Base-by-base conservation (phyloP, 371 early-diverging fungal genomes). In the Racocetra persica region DNA sequence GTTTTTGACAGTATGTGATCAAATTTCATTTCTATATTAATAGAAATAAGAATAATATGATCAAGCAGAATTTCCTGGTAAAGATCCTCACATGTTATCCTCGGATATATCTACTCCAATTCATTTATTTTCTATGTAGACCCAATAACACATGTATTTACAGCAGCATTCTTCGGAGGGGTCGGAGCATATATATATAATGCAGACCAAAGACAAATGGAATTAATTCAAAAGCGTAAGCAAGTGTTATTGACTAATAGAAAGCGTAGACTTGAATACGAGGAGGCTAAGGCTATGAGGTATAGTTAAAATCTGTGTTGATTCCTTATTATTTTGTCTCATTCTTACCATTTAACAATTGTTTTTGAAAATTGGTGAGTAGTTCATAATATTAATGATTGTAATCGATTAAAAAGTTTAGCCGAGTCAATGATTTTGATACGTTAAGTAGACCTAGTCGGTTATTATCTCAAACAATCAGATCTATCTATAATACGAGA, bases 191-290 rank as follows among this genome's bases (percentile, higher is more conserved):
- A 78, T 72, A 63, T 82, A 22, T 65, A 86, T 72, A 74, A 79
- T 36, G 59, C 80, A 26, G 84, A 84, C 76, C 81, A 84, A 79
- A 83, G 86, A 79, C 85, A 84, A 81, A 71, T 72, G 67, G 84
- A 84, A 79, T 55, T 86, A 79, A 79, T 86, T 83, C 81, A 84
- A 83, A 83, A 84, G 55, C 86, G 86, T 82, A 84, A 80, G 76
- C 75, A 77, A 3, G 57, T 79, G 54, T 82, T 86, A 74, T 32
- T 74, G 36, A 84, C 82, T 59, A 86, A 84, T 81, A 83, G 86
- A 36, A 82, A 81, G 54, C 83, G 80, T 70, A 82, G 84, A 14
- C 38, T n/a, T 38, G 77, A 69, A 69, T 41, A 36, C 22, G 69
- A 41, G 11, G 45, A 8, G 0, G 45, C 8, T 45, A 45, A 45